Conservation (phyloP, 2,329 filamentous ascomycete genomes). For the Cadophora luteo-olivacea region DNA sequence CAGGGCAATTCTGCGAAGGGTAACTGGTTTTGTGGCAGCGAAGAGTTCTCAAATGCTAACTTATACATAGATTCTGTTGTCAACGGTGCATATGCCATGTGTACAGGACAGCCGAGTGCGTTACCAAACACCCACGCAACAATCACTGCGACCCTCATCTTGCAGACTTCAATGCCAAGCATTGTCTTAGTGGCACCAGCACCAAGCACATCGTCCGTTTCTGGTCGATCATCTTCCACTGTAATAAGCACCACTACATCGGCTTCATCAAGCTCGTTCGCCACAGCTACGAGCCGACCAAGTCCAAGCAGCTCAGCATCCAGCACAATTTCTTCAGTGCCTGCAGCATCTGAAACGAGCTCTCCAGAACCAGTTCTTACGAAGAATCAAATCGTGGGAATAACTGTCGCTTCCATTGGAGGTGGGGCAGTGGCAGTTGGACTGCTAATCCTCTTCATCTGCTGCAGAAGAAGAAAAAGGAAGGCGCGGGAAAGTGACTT, state of each 20-base stretch:
- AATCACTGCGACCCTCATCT: slow-evolving; percentile 62
- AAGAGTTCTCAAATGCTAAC: slow-evolving; percentile 3
- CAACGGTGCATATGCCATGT: slow-evolving; percentile 64
- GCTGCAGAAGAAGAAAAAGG: slow-evolving; percentile 45
- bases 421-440: slow-evolving; percentile 56
- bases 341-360: slow-evolving; percentile 36
- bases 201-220: slow-evolving; percentile 30
- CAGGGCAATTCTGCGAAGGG: slow-evolving; percentile 48
- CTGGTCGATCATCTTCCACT: slow-evolving; percentile 1
- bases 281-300: slow-evolving; percentile 26
- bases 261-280: slow-evolving; percentile 20
- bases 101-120: slow-evolving; percentile 56
- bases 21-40: slow-evolving; percentile 22
- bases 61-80: slow-evolving; percentile 49
- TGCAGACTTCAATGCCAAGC: slow-evolving; percentile 47
- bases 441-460: slow-evolving; percentile 49
- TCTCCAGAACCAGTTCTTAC: slow-evolving; percentile 27
- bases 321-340: slow-evolving; percentile 26
- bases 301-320: slow-evolving; percentile 20
- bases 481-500: slow-evolving; percentile 43
- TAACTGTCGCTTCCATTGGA: slow-evolving; percentile 60
- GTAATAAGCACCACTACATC: slow-evolving; percentile 10
- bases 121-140: slow-evolving; percentile 63
- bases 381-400: slow-evolving; percentile 59
- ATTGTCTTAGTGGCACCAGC: slow-evolving; percentile 43